phyloP scores from a whole-genome alignment of 73 alveolate genomes.

The Stentor roeselii region DNA sequence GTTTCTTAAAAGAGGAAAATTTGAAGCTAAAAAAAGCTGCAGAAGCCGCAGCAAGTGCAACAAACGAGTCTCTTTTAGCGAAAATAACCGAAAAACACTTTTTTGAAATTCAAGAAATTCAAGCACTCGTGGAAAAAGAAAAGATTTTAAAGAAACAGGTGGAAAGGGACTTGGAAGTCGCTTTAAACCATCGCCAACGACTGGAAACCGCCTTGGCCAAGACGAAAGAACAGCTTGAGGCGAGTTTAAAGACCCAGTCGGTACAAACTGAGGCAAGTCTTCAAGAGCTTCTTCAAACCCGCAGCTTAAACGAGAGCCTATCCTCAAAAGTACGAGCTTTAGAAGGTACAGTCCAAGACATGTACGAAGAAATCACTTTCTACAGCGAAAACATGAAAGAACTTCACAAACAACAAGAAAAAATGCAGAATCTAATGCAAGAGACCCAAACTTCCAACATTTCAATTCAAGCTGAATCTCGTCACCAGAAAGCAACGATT shows the following conservation, averaged over 20 bases:
- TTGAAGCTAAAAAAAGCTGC: no score
- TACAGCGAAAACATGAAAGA: background rate
- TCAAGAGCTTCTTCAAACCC: background rate
- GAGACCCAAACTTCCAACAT: background rate
- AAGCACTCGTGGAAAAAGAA: conserved; percentile 20
- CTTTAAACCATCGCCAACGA: background rate
- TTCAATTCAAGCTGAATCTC: background rate
- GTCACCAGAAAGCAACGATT: background rate
- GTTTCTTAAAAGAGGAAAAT: background rate
- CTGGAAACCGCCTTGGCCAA: background rate
- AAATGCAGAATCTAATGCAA: background rate
- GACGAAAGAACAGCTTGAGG: background rate
- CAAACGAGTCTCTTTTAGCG: background rate
- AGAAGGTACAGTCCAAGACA: background rate
- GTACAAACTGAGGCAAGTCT: background rate
- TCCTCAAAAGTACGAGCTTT: background rate
- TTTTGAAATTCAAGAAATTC: background rate
- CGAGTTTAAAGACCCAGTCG: background rate
- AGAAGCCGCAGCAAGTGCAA: background rate
- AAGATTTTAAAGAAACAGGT: background rate
- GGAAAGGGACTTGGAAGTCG: conserved; percentile 27
- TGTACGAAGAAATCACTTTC: background rate
- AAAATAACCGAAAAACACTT: background rate
- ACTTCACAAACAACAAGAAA: background rate
- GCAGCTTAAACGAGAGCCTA: background rate